Conservation (phyloP, 768 basidiomycete genomes). For the Leccinum longicurvipes region DNA sequence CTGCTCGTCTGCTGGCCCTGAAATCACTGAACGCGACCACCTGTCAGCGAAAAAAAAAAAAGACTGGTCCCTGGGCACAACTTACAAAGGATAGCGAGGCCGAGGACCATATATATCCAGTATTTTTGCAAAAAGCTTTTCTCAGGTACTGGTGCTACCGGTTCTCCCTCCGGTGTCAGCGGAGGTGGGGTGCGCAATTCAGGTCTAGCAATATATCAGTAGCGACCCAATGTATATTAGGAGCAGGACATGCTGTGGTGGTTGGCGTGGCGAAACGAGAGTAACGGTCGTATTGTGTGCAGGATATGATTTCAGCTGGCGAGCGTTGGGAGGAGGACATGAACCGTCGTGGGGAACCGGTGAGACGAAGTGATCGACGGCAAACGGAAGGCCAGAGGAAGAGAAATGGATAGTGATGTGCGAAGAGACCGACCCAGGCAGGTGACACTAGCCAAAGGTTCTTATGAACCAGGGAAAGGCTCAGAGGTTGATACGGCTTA, state of each 20-base stretch:
- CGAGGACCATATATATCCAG: constrained; percentile 76
- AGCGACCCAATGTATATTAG: background rate
- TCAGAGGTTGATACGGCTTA: constrained; percentile 52
- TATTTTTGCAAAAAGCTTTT: constrained; percentile 86
- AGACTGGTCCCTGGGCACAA: constrained; percentile 9
- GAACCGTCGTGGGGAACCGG: constrained; percentile 67
- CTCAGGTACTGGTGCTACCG: constrained; percentile 57
- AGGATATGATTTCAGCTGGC: constrained; percentile 21
- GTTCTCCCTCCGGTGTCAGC: constrained; percentile 62
- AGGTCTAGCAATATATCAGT: constrained; percentile 44
- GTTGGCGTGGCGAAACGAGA: constrained; percentile 43
- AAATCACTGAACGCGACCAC: constrained; percentile 20
- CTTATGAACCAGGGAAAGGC: constrained; percentile 13
- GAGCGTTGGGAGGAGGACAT: constrained; percentile 40
- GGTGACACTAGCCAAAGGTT: constrained; percentile 57
- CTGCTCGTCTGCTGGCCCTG: constrained; percentile 30
- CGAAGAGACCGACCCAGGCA: constrained; percentile 52
- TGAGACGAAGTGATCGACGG: constrained; percentile 69
- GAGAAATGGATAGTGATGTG: constrained; percentile 55
- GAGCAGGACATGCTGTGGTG: constrained; percentile 51
- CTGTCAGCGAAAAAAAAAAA: background rate
- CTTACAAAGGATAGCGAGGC: constrained; percentile 58
- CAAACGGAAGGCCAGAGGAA: constrained; percentile 48
- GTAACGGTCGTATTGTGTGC: constrained; percentile 52
- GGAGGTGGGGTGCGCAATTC: constrained; percentile 66